Base-by-base conservation (phyloP, 495 filamentous ascomycete genomes). In the Hypoxylon trugodes region DNA sequence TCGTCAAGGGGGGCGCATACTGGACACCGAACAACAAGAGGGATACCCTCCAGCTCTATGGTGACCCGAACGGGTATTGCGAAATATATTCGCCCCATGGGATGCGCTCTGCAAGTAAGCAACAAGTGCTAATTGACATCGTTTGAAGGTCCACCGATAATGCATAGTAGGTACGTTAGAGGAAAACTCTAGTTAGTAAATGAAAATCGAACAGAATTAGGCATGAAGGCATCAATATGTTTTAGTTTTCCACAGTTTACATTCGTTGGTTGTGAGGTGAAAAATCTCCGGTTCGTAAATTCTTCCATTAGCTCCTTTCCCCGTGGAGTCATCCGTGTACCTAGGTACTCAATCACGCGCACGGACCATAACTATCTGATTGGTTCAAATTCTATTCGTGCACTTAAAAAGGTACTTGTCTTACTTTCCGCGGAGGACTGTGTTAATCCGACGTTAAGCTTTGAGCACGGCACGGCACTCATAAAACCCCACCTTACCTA, bases 251-350 rank as follows among this genome's bases (percentile, higher is more conserved):
- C 26, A 52, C n/a, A 50, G 41, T 51, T 30, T 26, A 13, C 24
- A 37, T 58, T 35, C 30, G 22, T 52, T 33, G 22, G 47, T 10
- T 46, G 45, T 51, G 47, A 46, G 32, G 47, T 58, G 45, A 63
- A 21, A 59, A 65, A 53, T 65, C 41, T 48, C 54, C 48, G 54
- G 54, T 38, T 57, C 26, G 47, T 47, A 15, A 30, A 26, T 19
- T 36, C 35, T 35, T 48, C 36, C 22, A 32, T 61, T 30, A 38
- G 6, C 30, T 58, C 21, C 24, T 36, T 52, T 57, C 59, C 59
- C 59, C 51, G 40, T 63, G 59, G 59, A 63, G 59, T 45, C 51
- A 37, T 35, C 51, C 50, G 18, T 24, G 22, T 38, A 52, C 22
- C 13, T 21, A 1, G 3, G 45, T 21, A 48, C 9, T 48, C n/a